Evolutionary conservation across 2,329 filamentous ascomycete species (phyloP).

Genomic region (Clarireedia homoeocarpa): DNA sequence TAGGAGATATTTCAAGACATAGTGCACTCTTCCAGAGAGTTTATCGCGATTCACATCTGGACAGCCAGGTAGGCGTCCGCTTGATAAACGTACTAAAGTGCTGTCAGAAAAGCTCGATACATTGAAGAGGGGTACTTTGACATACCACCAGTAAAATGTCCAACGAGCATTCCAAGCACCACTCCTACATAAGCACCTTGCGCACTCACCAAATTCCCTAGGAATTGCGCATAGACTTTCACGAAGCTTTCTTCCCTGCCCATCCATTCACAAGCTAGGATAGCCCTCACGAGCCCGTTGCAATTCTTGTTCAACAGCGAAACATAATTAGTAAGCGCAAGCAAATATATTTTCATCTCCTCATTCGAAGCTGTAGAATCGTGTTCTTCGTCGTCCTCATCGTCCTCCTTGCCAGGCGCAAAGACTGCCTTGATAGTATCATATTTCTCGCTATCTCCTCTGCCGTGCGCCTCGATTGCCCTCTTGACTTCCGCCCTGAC

Average conservation of each 20-base stretch:
- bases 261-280: slow-evolving; percentile 57
- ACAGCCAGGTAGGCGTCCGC: slow-evolving; percentile 34
- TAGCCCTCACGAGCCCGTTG: slow-evolving; percentile 47
- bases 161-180: slow-evolving; percentile 73
- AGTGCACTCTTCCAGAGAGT: slow-evolving; percentile 66
- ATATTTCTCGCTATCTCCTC: slow-evolving; percentile 52
- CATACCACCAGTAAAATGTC: slow-evolving; percentile 58
- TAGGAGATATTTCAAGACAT: slow-evolving; percentile 66
- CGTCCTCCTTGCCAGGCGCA: slow-evolving; percentile 9
- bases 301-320: slow-evolving; percentile 54
- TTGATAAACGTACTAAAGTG: slow-evolving; percentile 30
- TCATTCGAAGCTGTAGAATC: slow-evolving; percentile 24
- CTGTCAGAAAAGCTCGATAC: slow-evolving; percentile 33
- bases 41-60: slow-evolving; percentile 54
- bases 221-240: slow-evolving; percentile 58
- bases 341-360: slow-evolving; percentile 48
- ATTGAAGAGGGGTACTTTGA: not conserved
- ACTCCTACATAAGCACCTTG: slow-evolving; percentile 70
- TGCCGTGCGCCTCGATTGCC: slow-evolving; percentile 45
- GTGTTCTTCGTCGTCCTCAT: slow-evolving; percentile 16
- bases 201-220: slow-evolving; percentile 69
- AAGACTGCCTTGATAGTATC: slow-evolving; percentile 54
- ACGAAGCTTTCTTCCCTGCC: slow-evolving; percentile 58
- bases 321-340: slow-evolving; percentile 54
- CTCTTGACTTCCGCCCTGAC: slow-evolving; percentile 28